Percentiles rank a stretch among this genome's conserved stretches.
These are phyloP conservation scores for Acorus gramineus DNA, from an alignment of 106 monocot genomes.

Conservation along the genomic window DNA sequence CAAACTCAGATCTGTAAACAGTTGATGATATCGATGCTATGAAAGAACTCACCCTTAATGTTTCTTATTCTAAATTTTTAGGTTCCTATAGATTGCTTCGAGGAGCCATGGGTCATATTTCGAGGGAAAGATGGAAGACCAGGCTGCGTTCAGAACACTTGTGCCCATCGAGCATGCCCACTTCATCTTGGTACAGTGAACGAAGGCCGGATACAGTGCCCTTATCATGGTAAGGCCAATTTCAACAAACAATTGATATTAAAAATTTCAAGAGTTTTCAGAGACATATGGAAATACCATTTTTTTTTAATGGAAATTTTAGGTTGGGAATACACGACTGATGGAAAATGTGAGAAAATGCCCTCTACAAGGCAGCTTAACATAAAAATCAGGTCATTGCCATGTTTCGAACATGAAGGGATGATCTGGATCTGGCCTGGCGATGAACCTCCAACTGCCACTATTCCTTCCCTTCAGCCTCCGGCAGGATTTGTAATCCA, in stretches of 20 bases:
- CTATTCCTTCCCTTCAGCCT: slow-evolving; percentile 74
- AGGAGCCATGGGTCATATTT: slow-evolving; percentile 93
- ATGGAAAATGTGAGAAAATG: slow-evolving; percentile 99
- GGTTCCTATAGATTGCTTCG: slow-evolving; percentile 90
- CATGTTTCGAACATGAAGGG: slow-evolving; percentile 87
- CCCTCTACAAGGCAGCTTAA: slow-evolving; percentile 75
- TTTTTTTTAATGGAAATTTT: slow-evolving; percentile 10
- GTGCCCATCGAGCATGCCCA: slow-evolving; percentile 95
- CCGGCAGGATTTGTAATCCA: slow-evolving; percentile 81
- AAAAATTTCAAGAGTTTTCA: no score
- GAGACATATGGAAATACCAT: no score
- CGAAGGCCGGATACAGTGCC: slow-evolving; percentile 82
- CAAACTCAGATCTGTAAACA: not conserved
- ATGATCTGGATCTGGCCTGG: slow-evolving; percentile 99
- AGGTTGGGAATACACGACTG: slow-evolving; percentile 98
- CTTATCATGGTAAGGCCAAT: slow-evolving; percentile 74
- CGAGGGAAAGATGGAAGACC: slow-evolving; percentile 79
- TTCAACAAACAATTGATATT: not conserved
- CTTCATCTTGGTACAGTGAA: slow-evolving; percentile 84
- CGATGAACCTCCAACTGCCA: slow-evolving; percentile 48
- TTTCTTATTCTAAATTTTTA: slow-evolving; percentile 12
- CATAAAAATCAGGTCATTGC: slow-evolving; percentile 60
- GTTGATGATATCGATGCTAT: not conserved
- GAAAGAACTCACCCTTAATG: not conserved
- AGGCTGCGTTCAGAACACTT: slow-evolving; percentile 89